Base-by-base conservation (phyloP, 1,139 yeast genomes). In the Taphrina confusa region DNA sequence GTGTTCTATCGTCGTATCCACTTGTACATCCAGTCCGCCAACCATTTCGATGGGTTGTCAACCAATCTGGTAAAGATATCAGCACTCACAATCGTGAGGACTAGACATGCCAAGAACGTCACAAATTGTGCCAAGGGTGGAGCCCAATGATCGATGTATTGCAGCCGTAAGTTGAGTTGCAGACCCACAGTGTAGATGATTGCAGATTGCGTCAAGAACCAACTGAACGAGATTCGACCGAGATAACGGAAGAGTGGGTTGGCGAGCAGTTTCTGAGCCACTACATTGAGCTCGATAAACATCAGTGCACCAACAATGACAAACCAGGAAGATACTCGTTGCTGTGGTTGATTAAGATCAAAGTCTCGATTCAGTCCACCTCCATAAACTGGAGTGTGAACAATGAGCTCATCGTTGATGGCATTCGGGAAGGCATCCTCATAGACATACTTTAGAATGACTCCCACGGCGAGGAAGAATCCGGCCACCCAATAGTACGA, bases 251-350 rank as follows among this genome's bases (percentile, higher is more conserved):
- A 54, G 23, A 54, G 12, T 12, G 58, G 51, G 36, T 54, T 54
- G 27, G 44, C 40, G n/a, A 54, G 42, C 33, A 54, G 16, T 12
- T 28, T 22, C 36, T 54, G 58, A 11, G 40, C 50, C n/a, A 54
- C 11, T 6, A 23, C 23, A 37, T 44, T 54, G 37, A 54, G 33
- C 20, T 54, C 58, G 45, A 54, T 42, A 12, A 54, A 54, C 42
- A 54, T 20, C 28, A 54, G 50, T 34, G 42, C 31, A 36, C 58
- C 58, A 18, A 54, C 58, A n/a, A 54, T 44, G 14, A 54, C 58
- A 25, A 54, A 54, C 58, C 58, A 54, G 36, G 58, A 54, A n/a
- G 58, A 54, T 27, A 54, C 49, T 11, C 58, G 31, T 45, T 54
- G 58, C 31, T 42, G 50, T 1, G 58, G 58, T 28, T 54, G 44